Base-by-base conservation (phyloP, 306 rosid genomes). In the Pyrus pyrifolia region DNA sequence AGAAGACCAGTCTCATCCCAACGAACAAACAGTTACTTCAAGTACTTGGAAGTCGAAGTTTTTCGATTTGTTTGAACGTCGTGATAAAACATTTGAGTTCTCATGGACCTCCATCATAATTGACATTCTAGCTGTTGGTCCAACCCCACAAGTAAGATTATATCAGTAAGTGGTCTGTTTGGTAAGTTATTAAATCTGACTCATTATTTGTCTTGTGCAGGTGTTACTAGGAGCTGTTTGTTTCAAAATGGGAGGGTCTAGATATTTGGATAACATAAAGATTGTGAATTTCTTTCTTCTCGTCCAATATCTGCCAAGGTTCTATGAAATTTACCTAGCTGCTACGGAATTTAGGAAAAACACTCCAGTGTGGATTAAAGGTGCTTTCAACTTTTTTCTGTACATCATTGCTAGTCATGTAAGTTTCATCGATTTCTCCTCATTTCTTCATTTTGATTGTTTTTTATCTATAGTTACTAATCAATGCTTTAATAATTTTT, bases 401-500 rank as follows among this genome's bases (percentile, higher is more conserved):
- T 80, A 80, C 63, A 61, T 74, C 67, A 58, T 80, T 74, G 59
- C 72, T 7, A 74, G 83, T 46, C 76, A 80, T 80, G 83, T 80
- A 61, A 25, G 83, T 22, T 22, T 3, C 11, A 27, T 44, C 3
- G 7, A n/a, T 11, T 4, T 12, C 45, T 8, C 4, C 29, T 19
- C 14, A 12, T 42, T 67, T 57, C 14, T 3, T n/a, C 1, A 25
- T 31, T 31, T 31, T 31, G 35, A 31, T 4, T 31, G 35, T 31
- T 31, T 31, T 31, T 5, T 4, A 31, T 31, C 35, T 31, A 31
- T 31, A 31, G 35, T 31, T 31, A 31, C 35, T 31, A 31, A 31
- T 31, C 6, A 31, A 31, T 31, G 35, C 35, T 31, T 31, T 31
- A 31, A 31, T 55, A 8, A 18, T 3, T 45, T 45, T 45, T 46